phyloP scores from a whole-genome alignment of 1,139 yeast genomes.

The Suhomyces coccinellae region DNA sequence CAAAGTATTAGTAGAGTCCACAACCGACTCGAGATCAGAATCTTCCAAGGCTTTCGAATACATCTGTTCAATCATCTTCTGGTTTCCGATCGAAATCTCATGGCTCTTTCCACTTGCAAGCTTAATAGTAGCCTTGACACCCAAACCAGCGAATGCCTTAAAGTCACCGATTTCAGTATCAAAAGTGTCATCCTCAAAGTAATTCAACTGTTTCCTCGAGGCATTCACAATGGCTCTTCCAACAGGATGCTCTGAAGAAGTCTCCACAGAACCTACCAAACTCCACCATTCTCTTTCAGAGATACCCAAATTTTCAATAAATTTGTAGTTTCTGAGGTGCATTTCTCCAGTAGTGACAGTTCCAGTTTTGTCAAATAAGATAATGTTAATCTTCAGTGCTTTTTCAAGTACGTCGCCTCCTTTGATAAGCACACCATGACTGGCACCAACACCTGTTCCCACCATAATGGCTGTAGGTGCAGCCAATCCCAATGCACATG shows the following conservation, averaged over 20 bases:
- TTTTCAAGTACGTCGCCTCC: slow-evolving; percentile 89
- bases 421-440: slow-evolving; percentile 84
- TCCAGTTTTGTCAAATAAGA: slow-evolving; percentile 94
- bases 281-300: slow-evolving; percentile 48
- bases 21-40: slow-evolving; percentile 3
- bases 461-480: slow-evolving; percentile 99
- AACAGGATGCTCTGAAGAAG: slow-evolving; percentile 83
- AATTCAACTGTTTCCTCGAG: slow-evolving; percentile 27
- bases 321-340: slow-evolving; percentile 45
- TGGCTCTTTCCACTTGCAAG: slow-evolving; percentile 20
- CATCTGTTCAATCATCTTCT: slow-evolving; percentile 40
- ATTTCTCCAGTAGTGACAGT: slow-evolving; percentile 87
- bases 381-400: slow-evolving; percentile 62
- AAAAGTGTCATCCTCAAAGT: slow-evolving; percentile 39
- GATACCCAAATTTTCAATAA: slow-evolving; percentile 4
- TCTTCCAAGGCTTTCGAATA: slow-evolving; percentile 17
- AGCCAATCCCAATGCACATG: slow-evolving; percentile 94
- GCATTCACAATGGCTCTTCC: slow-evolving; percentile 63
- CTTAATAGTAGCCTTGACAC: slow-evolving; percentile 55
- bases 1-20: slow-evolving; percentile 24
- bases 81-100: slow-evolving; percentile 58
- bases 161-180: slow-evolving; percentile 38
- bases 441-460: slow-evolving; percentile 95
- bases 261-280: slow-evolving; percentile 63
- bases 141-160: slow-evolving; percentile 66